These are phyloP conservation scores for Ceratocystis variospora DNA, from an alignment of 2,329 filamentous ascomycete species.

Conservation along the genomic window DNA sequence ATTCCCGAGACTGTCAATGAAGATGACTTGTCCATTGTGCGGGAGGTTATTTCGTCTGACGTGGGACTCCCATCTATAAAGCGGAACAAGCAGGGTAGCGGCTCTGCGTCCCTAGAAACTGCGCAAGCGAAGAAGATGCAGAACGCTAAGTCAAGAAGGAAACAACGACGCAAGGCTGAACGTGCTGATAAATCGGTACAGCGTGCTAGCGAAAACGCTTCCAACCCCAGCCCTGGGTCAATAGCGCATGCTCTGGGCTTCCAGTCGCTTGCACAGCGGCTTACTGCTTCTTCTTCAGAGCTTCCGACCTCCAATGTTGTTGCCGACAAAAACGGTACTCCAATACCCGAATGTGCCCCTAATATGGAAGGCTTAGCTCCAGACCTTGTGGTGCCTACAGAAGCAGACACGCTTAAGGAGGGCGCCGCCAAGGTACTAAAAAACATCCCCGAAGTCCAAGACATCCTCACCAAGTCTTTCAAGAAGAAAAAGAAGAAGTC, in stretches of 20 bases:
- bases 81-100: background rate
- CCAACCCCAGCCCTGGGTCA: background rate
- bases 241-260: constrained; percentile 9
- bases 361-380: background rate
- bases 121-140: background rate
- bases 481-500: constrained; percentile 16
- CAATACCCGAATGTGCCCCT: background rate
- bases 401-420: constrained; percentile 15
- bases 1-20: background rate
- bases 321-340: background rate
- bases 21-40: background rate
- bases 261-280: background rate
- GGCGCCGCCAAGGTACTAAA: constrained; percentile 18
- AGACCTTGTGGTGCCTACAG: background rate
- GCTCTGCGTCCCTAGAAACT: background rate
- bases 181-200: background rate
- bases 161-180: background rate
- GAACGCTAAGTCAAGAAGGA: background rate
- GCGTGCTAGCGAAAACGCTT: background rate
- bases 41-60: background rate
- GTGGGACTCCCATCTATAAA: background rate
- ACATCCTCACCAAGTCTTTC: constrained; percentile 18
- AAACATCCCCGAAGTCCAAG: constrained; percentile 13
- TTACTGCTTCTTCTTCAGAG: background rate
- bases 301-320: background rate